Base-by-base conservation (phyloP, 176 grass and related monocot genomes). In the Triticum timopheevii region DNA sequence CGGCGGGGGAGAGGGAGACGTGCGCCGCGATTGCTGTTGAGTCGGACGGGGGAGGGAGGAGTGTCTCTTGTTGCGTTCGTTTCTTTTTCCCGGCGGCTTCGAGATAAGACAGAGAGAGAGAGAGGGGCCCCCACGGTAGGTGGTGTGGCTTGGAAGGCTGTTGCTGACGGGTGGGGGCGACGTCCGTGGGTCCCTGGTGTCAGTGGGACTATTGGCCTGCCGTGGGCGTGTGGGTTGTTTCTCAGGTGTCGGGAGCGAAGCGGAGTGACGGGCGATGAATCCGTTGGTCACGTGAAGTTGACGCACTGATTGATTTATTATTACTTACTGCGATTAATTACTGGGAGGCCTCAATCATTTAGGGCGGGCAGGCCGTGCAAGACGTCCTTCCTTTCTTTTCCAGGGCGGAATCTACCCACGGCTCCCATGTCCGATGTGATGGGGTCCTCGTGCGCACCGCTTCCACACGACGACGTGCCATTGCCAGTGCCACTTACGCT, bases 41-140 rank as follows among this genome's bases (percentile, higher is more conserved):
- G 50, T 19, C 50, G 50, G 50, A 19, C 50, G 50, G 50, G 16
- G 50, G 50, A 13, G 50, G n/a, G 56, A 63, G 59, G 78, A 31
- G 78, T 30, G 78, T 59, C 54, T 59, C 54, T 19, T 27, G 76
- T 65, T 31, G 39, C 66, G 61, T 59, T 84, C 25, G 65, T 73
- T 87, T 34, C 78, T 52, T 73, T 88, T 31, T 76, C 73, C 15
- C 25, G 73, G 73, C 73, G 73, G 73, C 73, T 52, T 76, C 73
- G 73, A 45, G 73, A 76, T 76, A 54, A 76, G 73, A 73, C 39
- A 17, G 23, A 47, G 34, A 2, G 35, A 28, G 23, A 25, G 66
- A 0, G 19, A 1, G 3, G 10, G 36, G 66, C 25, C 68, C 19
- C 2, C 34, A 7, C 24, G 42, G 72, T 75, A 1, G 45, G 25